Percentiles rank a stretch among this genome's conserved stretches.
Evolutionary conservation across 345 rosid genomes (phyloP).

Genomic region (Passiflora organensis): DNA sequence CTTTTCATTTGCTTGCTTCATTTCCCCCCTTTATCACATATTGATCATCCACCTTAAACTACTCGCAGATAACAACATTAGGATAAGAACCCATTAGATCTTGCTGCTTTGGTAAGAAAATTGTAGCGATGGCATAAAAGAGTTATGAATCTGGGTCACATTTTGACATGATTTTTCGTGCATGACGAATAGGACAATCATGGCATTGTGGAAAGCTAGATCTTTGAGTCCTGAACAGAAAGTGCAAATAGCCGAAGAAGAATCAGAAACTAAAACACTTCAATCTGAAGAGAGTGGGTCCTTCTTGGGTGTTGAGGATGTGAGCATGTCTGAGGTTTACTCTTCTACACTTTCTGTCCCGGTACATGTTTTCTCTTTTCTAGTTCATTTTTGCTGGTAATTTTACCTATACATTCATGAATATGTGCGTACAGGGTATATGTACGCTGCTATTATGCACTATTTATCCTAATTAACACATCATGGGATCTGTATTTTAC

Average conservation of each 20-base stretch:
- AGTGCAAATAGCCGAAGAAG: conserved; percentile 84
- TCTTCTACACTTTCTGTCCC: conserved; percentile 54
- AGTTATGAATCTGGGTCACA: background rate
- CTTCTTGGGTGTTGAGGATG: conserved; percentile 84
- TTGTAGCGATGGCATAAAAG: background rate
- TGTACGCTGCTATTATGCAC: background rate
- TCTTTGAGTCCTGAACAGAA: conserved; percentile 92
- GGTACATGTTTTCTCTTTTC: conserved; percentile 42
- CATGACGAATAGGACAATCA: conserved; percentile 61
- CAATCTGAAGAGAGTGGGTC: conserved; percentile 73
- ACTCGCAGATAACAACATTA: no score
- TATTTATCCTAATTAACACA: background rate
- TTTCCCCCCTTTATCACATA: no score
- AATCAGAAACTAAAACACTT: conserved; percentile 66
- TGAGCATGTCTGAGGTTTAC: conserved; percentile 70
- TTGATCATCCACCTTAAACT: no score
- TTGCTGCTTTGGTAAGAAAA: background rate
- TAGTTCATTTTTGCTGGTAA: background rate
- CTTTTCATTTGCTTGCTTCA: no score
- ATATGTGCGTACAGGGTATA: background rate
- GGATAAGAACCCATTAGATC: no score
- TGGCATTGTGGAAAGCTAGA: conserved; percentile 95
- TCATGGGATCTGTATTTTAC: background rate
- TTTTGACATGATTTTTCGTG: background rate
- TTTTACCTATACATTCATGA: background rate